phyloP scores from a whole-genome alignment of 768 basidiomycete species.

The Trametes punicea region DNA sequence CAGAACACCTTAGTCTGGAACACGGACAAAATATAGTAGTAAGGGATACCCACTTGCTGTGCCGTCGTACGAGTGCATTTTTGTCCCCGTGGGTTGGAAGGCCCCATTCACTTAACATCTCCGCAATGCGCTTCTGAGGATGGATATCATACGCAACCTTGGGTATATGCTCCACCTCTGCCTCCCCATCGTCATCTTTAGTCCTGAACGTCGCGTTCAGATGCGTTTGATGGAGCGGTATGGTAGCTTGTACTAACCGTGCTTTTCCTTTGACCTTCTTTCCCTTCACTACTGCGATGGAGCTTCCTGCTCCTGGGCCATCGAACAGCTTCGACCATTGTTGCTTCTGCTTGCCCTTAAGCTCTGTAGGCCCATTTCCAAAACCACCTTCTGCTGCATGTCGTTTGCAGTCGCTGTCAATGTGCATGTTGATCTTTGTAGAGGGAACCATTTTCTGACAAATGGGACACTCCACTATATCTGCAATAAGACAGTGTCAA shows the following conservation, averaged over 20 bases:
- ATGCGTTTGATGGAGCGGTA: neutral
- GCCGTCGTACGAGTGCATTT: conserved; percentile 48
- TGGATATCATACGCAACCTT: conserved; percentile 63
- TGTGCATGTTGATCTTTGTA: conserved; percentile 56
- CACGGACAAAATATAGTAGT: neutral
- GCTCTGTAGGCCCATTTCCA: conserved; percentile 17
- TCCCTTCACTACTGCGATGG: conserved; percentile 11
- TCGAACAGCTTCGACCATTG: conserved; percentile 26
- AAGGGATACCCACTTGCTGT: conserved; percentile 47
- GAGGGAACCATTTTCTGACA: conserved; percentile 48
- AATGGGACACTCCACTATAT: conserved; percentile 56
- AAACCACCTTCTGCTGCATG: conserved; percentile 22
- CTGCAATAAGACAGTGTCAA: neutral
- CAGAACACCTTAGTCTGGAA: neutral
- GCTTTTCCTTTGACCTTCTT: conserved; percentile 20
- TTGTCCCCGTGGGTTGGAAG: conserved; percentile 54
- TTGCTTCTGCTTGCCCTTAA: conserved; percentile 37
- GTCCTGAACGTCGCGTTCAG: conserved; percentile 8
- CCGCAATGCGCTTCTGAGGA: conserved; percentile 57
- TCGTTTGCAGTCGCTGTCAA: conserved; percentile 56
- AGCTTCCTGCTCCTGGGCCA: neutral
- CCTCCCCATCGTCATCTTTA: conserved; percentile 27
- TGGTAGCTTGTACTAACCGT: neutral
- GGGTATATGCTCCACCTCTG: conserved; percentile 48
- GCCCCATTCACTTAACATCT: conserved; percentile 49